These are phyloP conservation scores for Cystofilobasidium ferigula DNA, from an alignment of 768 basidiomycete species.

Conservation along the genomic window DNA sequence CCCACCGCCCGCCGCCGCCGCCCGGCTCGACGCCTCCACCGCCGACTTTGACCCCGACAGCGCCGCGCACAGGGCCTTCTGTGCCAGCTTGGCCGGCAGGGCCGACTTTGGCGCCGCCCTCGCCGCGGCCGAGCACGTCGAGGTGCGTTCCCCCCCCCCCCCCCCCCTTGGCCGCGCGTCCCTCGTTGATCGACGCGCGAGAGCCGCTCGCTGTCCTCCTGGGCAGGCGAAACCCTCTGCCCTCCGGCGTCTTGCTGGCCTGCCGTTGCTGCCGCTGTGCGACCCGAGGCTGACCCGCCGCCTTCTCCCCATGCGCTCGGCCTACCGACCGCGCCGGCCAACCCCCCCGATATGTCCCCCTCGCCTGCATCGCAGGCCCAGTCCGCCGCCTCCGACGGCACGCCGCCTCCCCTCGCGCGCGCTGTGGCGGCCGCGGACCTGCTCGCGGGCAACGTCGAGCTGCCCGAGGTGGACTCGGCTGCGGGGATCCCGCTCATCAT, in stretches of 20 bases:
- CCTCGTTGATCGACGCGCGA: too few relatives aligned
- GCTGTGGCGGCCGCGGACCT: neutral
- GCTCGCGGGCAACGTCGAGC: neutral
- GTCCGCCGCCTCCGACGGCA: neutral
- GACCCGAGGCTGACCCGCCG: too few relatives aligned
- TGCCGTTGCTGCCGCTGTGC: too few relatives aligned
- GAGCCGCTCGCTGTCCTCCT: too few relatives aligned
- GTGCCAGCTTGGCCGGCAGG: neutral
- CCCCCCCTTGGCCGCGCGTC: too few relatives aligned
- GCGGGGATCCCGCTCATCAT: neutral
- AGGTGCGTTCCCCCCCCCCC: too few relatives aligned
- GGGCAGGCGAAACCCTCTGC: too few relatives aligned
- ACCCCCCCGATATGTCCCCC: neutral
- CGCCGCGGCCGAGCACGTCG: neutral
- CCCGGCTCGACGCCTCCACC: neutral
- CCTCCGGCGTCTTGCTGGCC: too few relatives aligned
- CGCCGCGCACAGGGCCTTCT: slow-evolving; percentile 8
- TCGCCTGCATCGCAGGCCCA: neutral
- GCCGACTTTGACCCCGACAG: slow-evolving; percentile 4
- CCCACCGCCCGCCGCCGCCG: neutral
- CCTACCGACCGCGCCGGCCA: neutral
- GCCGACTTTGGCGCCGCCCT: neutral
- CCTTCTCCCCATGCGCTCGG: too few relatives aligned
- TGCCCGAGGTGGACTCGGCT: neutral
- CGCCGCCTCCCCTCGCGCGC: neutral